Evolutionary conservation across 257 asterid genomes (phyloP).

Genomic region (Echium plantagineum): DNA sequence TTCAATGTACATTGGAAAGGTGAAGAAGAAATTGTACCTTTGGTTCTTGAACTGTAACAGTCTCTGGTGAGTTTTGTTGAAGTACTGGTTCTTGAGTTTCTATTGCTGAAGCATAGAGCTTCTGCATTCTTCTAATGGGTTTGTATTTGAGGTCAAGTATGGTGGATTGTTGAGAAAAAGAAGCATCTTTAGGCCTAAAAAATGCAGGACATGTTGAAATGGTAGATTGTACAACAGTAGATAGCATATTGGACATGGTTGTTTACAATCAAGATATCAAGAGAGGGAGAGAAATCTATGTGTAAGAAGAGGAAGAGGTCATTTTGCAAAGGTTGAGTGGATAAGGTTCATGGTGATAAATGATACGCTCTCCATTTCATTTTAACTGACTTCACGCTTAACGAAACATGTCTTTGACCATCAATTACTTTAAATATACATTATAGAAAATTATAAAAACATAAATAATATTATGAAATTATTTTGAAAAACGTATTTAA

Average conservation of each 20-base stretch:
- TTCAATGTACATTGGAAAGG: neutral
- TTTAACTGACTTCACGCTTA: no score
- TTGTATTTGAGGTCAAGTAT: slow-evolving; percentile 17
- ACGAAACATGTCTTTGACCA: no score
- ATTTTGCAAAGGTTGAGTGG: slow-evolving; percentile 5
- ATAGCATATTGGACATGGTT: slow-evolving; percentile 21
- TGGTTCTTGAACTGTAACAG: slow-evolving; percentile 17
- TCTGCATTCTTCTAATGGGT: slow-evolving; percentile 18
- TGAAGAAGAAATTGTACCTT: slow-evolving; percentile 7
- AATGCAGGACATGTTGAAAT: slow-evolving; percentile 27
- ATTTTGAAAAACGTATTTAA: no score
- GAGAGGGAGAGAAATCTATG: slow-evolving; percentile 8
- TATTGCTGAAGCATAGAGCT: slow-evolving; percentile 29
- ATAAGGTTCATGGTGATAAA: slow-evolving; percentile 26
- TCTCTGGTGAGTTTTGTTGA: slow-evolving; percentile 18
- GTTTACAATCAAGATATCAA: neutral
- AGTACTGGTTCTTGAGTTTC: slow-evolving; percentile 28
- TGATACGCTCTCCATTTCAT: no score
- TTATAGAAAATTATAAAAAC: no score
- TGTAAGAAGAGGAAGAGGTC: slow-evolving; percentile 9
- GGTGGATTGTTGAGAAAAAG: slow-evolving; percentile 10
- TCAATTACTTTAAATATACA: no score
- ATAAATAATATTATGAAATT: no score
- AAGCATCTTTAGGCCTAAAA: slow-evolving; percentile 15
- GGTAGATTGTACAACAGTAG: slow-evolving; percentile 34